Evolutionary conservation across 2,329 filamentous ascomycete species (phyloP).

Genomic region (Colletotrichum horii): DNA sequence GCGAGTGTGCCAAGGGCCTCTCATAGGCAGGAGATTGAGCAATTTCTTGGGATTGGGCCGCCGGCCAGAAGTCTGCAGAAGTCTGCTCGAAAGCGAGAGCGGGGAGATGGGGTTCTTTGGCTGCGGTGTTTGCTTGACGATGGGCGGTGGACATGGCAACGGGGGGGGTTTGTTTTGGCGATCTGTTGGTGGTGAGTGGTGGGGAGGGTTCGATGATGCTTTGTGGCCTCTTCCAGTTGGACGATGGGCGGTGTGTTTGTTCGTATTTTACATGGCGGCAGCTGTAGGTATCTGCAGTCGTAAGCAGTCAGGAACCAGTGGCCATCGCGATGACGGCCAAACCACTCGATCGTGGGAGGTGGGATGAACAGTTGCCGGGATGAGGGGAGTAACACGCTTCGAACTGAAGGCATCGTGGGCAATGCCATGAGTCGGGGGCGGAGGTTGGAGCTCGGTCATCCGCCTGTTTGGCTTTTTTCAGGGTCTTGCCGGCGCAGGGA

Average conservation of each 20-base stretch:
- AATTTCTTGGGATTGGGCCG: constrained; percentile 34
- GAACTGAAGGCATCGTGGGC: not conserved
- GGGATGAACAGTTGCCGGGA: not conserved
- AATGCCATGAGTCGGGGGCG: not conserved
- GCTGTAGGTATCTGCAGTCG: not conserved
- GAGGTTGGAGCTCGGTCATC: constrained; percentile 11
- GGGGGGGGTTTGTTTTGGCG: constrained; percentile 16
- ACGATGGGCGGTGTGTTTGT: not conserved
- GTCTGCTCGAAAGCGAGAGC: not conserved
- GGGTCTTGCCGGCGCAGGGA: constrained; percentile 12
- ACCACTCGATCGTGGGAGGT: not conserved
- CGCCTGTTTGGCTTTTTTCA: not conserved
- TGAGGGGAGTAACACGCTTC: not conserved
- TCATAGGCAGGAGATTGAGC: constrained; percentile 33
- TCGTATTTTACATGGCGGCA: not conserved
- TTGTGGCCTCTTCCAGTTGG: constrained; percentile 9
- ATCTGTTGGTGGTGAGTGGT: constrained; percentile 8
- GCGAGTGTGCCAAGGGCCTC: constrained; percentile 25
- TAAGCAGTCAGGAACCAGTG: not conserved
- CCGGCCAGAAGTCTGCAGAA: not conserved
- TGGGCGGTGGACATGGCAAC: constrained; percentile 14
- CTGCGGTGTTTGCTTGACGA: not conserved
- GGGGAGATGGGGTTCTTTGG: not conserved
- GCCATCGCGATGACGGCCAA: not conserved
- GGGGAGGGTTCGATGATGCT: not conserved